phyloP scores from a whole-genome alignment of 1,284 basidiomycete species.

The Lentinula novae-zelandiae region DNA sequence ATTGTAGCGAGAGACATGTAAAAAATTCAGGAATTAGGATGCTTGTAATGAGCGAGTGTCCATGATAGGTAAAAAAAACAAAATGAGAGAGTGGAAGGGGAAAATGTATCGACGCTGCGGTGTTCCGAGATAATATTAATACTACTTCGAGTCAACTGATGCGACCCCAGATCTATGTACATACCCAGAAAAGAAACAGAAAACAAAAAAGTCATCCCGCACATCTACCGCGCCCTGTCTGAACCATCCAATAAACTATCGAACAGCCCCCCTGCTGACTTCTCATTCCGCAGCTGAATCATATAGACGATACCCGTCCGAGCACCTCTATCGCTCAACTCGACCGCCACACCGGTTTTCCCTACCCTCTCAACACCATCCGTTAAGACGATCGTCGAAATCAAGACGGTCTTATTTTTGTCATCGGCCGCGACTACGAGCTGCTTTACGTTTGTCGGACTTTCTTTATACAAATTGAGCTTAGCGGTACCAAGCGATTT shows the following conservation, averaged over 20 bases:
- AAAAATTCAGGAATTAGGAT: not conserved
- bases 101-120: not conserved
- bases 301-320: slow-evolving; percentile 98
- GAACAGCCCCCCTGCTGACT: slow-evolving; percentile 81
- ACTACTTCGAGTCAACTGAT: not conserved
- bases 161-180: not conserved
- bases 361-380: slow-evolving; percentile 98
- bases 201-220: not conserved
- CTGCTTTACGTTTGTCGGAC: slow-evolving; percentile 89
- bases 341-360: slow-evolving; percentile 96
- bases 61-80: not conserved
- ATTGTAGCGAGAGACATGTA: not conserved
- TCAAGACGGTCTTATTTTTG: slow-evolving; percentile 73
- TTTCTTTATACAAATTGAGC: slow-evolving; percentile 83
- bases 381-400: slow-evolving; percentile 93
- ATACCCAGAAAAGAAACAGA: not conserved
- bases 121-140: not conserved
- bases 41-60: not conserved
- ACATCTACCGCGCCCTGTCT: slow-evolving; percentile 45
- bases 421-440: slow-evolving; percentile 91
- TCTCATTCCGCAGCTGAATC: slow-evolving; percentile 92
- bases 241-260: slow-evolving; percentile 87
- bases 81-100: not conserved
- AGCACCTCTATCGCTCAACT: slow-evolving; percentile 85
- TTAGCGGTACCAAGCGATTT: slow-evolving; percentile 89